These are phyloP conservation scores for Effrenium voratum DNA, from an alignment of 73 alveolate genomes.

Conservation along the genomic window DNA sequence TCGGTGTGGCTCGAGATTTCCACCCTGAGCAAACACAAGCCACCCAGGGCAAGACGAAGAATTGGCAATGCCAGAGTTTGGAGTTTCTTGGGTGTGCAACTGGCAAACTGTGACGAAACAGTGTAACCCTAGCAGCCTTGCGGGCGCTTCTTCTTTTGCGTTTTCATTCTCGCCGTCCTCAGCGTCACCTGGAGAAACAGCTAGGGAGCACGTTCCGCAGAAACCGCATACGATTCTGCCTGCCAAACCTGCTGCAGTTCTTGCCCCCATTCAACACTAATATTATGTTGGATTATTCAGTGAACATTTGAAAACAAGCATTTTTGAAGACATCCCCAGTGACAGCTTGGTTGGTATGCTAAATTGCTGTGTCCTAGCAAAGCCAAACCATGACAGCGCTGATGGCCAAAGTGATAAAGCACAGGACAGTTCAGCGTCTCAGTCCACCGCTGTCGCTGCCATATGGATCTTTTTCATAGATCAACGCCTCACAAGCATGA, in stretches of 20 bases:
- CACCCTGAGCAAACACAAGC: background rate
- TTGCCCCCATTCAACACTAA: too few relatives aligned
- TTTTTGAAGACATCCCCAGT: too few relatives aligned
- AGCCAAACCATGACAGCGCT: background rate
- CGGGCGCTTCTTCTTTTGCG: background rate
- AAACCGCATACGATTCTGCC: too few relatives aligned
- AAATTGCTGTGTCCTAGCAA: too few relatives aligned
- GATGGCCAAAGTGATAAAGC: background rate
- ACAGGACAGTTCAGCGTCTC: background rate
- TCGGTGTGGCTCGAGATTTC: too few relatives aligned
- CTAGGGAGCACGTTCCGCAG: too few relatives aligned
- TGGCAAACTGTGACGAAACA: background rate
- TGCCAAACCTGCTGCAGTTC: too few relatives aligned
- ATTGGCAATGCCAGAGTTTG: background rate
- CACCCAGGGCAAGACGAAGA: background rate
- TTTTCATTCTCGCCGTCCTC: background rate
- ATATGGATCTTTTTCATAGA: constrained; percentile 34
- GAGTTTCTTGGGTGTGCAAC: background rate
- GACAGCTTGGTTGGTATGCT: too few relatives aligned
- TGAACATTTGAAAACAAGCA: too few relatives aligned
- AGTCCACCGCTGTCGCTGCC: constrained; percentile 25
- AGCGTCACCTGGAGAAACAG: too few relatives aligned
- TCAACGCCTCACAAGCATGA: constrained; percentile 5
- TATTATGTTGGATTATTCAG: too few relatives aligned
- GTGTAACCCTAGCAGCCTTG: background rate